These are phyloP conservation scores for Eutypa lata DNA, from an alignment of 2,329 filamentous ascomycete genomes.

Conservation along the genomic window DNA sequence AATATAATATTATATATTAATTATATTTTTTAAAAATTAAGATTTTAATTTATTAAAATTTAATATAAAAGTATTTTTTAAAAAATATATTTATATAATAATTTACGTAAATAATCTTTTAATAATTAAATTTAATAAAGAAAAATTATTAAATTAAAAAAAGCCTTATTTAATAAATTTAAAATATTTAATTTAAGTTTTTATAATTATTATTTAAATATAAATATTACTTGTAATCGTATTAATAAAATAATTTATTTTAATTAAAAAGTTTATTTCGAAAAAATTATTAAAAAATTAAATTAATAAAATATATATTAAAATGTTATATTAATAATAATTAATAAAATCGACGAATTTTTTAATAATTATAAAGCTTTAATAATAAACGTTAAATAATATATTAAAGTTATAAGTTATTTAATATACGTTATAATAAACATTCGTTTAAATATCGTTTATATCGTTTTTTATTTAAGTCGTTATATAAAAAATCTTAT, in stretches of 20 bases:
- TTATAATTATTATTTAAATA: conserved; percentile 9
- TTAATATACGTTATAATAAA: too few species aligned
- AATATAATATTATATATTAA: conserved; percentile 4
- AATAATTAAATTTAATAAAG: conserved; percentile 2
- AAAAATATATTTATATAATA: conserved; percentile 5
- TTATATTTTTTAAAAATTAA: neutral
- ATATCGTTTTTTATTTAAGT: conserved; percentile 4
- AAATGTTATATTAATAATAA: conserved; percentile 3
- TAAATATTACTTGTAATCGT: conserved; percentile 1
- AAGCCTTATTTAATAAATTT: conserved; percentile 4
- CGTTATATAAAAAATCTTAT: conserved; percentile 8
- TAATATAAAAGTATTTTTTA: conserved; percentile 6
- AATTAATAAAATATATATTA: conserved; percentile 3
- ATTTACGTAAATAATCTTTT: conserved; percentile 9
- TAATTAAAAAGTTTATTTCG: conserved; percentile 4
- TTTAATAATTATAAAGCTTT: conserved; percentile 2
- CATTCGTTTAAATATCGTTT: neutral
- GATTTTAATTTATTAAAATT: conserved; percentile 3
- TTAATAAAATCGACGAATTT: conserved; percentile 3
- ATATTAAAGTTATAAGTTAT: conserved; percentile 1
- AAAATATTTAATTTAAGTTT: conserved; percentile 6
- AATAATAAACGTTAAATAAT: conserved; percentile 2
- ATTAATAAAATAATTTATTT: conserved; percentile 5
- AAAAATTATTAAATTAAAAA: conserved; percentile 7
- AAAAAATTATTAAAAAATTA: neutral